These are phyloP conservation scores for Venturia asperata DNA, from an alignment of 2,329 filamentous ascomycete genomes.

Conservation along the genomic window DNA sequence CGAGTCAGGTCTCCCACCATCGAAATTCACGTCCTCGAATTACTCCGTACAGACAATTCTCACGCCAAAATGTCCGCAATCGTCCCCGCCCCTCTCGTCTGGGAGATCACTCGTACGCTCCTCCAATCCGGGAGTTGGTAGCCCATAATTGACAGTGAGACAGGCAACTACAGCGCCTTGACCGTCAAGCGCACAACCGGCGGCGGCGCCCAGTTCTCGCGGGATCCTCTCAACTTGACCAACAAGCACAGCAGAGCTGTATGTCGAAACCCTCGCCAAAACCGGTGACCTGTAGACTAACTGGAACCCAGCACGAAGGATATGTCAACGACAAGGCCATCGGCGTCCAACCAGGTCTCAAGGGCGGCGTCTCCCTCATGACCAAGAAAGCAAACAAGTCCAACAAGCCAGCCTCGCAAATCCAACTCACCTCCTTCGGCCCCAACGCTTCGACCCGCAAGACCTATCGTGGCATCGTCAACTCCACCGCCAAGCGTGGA, in stretches of 20 bases:
- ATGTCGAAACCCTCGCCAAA: slow-evolving; percentile 24
- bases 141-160: background rate
- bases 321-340: slow-evolving; percentile 82
- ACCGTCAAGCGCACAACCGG: slow-evolving; percentile 82
- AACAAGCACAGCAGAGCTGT: slow-evolving; percentile 93
- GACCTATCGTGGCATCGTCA: slow-evolving; percentile 83
- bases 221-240: slow-evolving; percentile 85
- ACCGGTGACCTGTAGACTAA: slow-evolving; percentile 26
- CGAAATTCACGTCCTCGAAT: background rate
- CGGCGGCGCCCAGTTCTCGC: slow-evolving; percentile 84
- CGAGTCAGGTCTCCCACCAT: background rate
- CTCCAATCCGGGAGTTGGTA: slow-evolving; percentile 3
- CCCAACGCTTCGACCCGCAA: slow-evolving; percentile 70
- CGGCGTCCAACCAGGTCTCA: slow-evolving; percentile 66
- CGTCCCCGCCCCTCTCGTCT: slow-evolving; percentile 85
- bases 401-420: slow-evolving; percentile 65
- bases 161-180: slow-evolving; percentile 83
- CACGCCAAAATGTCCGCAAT: slow-evolving; percentile 48
- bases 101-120: slow-evolving; percentile 87
- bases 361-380: slow-evolving; percentile 71
- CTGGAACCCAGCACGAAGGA: slow-evolving; percentile 64
- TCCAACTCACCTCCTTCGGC: slow-evolving; percentile 61
- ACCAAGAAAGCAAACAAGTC: slow-evolving; percentile 72
- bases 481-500: slow-evolving; percentile 69
- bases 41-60: slow-evolving; percentile 44